phyloP scores from a whole-genome alignment of 305 asterid genomes.

The Solanum hybrid region DNA sequence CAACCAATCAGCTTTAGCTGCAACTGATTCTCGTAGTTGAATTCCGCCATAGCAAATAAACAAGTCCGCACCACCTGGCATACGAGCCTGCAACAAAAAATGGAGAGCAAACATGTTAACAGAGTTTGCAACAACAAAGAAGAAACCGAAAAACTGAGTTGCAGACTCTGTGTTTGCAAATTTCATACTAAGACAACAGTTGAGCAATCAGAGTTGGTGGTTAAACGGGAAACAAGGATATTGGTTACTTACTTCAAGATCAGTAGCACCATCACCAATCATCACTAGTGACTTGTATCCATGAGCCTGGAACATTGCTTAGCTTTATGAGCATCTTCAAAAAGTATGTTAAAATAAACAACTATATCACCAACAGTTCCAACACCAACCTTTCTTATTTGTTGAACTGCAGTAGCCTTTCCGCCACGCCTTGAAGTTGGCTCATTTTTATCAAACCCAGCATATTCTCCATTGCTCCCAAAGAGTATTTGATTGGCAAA shows the following conservation, averaged over 20 bases:
- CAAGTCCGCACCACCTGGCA: constrained; percentile 87
- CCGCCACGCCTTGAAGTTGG: constrained; percentile 95
- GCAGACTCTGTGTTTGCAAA: neutral
- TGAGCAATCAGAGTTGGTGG: neutral
- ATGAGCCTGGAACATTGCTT: constrained; percentile 32
- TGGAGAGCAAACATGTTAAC: neutral
- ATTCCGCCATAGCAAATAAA: constrained; percentile 79
- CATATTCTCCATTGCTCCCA: constrained; percentile 66
- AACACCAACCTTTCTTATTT: constrained; percentile 57
- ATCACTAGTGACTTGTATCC: constrained; percentile 69
- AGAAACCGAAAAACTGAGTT: neutral
- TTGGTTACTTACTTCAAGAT: constrained; percentile 67
- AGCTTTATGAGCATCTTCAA: neutral
- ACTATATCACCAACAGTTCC: neutral
- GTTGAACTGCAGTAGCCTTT: constrained; percentile 80
- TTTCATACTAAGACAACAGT: neutral
- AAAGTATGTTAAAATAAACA: neutral
- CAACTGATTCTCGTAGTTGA: constrained; percentile 73
- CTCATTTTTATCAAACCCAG: constrained; percentile 70
- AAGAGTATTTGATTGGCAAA: constrained; percentile 77
- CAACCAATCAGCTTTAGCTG: constrained; percentile 90
- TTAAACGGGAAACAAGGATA: neutral
- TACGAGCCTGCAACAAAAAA: constrained; percentile 48
- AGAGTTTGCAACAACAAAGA: neutral
- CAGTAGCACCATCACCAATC: constrained; percentile 99